Base-by-base conservation (phyloP, 2,329 filamentous ascomycete genomes). In the Talaromyces sp. region DNA sequence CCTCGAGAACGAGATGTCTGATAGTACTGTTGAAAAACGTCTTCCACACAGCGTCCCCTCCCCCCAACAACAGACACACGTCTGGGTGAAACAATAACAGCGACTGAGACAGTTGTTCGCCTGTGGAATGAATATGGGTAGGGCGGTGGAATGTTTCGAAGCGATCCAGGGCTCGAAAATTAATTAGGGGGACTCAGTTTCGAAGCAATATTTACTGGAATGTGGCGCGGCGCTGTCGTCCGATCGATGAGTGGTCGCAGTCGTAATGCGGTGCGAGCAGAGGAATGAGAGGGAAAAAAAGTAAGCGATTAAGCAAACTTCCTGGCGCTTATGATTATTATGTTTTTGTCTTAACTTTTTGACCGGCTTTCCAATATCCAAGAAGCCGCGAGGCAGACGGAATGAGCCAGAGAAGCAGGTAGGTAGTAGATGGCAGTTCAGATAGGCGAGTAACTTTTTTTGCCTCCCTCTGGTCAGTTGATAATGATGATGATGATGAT, bases 61-160 rank as follows among this genome's bases (percentile, higher is more conserved):
- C 55, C 55, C 58, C 58, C 62, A 53, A 58, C 31, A n/a, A 59
- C 63, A 52, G 61, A 57, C 59, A 60, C 63, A 56, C 61, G 58
- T 57, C 56, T 56, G 59, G n/a, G 58, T 60, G 58, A 62, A 56
- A 59, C 63, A 58, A 55, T 6, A 53, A 50, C 46, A 41, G 58
- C n/a, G 49, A 57, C 46, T 24, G 54, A 46, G 54, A 19, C 26
- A 27, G 19, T 31, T 46, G 24, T 49, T 35, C 38, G 50, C 19
- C 35, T 27, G 32, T 24, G 21, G 31, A 55, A 41, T 24, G 35
- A 27, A 24, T 50, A 13, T 24, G 27, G 29, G 14, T 31, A 50
- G 56, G n/a, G 55, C 35, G 51, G 60, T 56, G 56, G 60, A 59
- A 62, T 62, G 60, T 59, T 52, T 49, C 43, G 52, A 38, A 55